Evolutionary conservation across 106 monocot species (phyloP).

Genomic region (Platanthera zijinensis): DNA sequence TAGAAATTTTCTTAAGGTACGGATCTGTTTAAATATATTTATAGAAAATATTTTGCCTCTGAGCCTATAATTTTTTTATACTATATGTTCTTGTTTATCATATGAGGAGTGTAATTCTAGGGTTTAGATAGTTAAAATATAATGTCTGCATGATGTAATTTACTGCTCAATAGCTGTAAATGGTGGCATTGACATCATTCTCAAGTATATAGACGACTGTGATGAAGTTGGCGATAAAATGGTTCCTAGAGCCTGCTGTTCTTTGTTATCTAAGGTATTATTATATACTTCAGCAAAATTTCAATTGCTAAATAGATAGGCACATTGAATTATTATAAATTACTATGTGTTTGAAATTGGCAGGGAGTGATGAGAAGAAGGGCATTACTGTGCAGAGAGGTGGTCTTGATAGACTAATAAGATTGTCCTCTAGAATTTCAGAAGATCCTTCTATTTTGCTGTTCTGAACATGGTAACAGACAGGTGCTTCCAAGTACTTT

Average conservation of each 20-base stretch:
- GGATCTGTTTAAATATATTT: too few relatives aligned
- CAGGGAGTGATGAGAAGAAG: too few relatives aligned
- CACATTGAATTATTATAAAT: too few relatives aligned
- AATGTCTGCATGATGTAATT: conserved; percentile 75
- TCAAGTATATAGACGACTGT: conserved; percentile 56
- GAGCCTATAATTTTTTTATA: too few relatives aligned
- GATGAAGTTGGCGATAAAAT: conserved; percentile 34
- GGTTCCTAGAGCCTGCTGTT: conserved; percentile 64
- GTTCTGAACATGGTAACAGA: conserved; percentile 95
- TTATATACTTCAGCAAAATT: not conserved
- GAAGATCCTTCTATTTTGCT: conserved; percentile 83
- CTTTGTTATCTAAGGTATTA: conserved; percentile 80
- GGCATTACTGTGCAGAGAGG: too few relatives aligned
- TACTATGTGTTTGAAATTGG: too few relatives aligned
- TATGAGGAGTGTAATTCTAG: not conserved
- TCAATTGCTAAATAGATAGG: not conserved
- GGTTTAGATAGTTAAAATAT: not conserved
- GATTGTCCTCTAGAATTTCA: conserved; percentile 69
- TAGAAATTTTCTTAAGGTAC: too few relatives aligned
- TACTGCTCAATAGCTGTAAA: conserved; percentile 76
- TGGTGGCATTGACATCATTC: conserved; percentile 79
- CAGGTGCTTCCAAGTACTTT: conserved; percentile 39
- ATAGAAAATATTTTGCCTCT: too few relatives aligned
- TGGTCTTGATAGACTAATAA: conserved; percentile 69
- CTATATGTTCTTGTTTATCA: too few relatives aligned